phyloP scores from a whole-genome alignment of 306 rosid genomes.

The Acacia confusa region DNA sequence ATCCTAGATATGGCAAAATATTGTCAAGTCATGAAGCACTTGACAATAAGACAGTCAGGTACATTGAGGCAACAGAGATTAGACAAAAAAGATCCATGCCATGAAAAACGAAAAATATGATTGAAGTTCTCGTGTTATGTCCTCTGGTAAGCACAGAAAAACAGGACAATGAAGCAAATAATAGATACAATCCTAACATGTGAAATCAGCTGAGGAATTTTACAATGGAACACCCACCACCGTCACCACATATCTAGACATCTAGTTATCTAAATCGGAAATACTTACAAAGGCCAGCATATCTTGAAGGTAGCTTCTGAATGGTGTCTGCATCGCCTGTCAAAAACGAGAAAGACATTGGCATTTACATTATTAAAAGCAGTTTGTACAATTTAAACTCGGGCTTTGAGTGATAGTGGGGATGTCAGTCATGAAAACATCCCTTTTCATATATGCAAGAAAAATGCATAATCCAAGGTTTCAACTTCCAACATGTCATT shows the following conservation, averaged over 20 bases:
- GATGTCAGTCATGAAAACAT: neutral
- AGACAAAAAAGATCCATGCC: neutral
- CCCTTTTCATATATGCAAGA: neutral
- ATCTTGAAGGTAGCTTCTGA: slow-evolving; percentile 90
- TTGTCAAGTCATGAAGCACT: neutral
- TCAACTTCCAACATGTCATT: neutral
- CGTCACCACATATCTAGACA: neutral
- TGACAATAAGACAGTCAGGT: neutral
- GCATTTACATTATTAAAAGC: neutral
- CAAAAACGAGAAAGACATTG: slow-evolving; percentile 6
- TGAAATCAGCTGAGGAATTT: slow-evolving; percentile 2
- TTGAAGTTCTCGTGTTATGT: neutral
- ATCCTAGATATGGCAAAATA: neutral
- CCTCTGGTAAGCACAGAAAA: neutral
- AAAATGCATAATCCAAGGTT: neutral
- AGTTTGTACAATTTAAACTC: neutral
- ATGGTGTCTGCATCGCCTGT: slow-evolving; percentile 94
- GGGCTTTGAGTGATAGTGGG: neutral
- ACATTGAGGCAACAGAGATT: neutral
- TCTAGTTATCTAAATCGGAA: neutral
- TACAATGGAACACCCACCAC: slow-evolving; percentile 4
- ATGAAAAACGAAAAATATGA: neutral
- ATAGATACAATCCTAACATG: slow-evolving; percentile 4
- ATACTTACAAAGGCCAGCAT: slow-evolving; percentile 76
- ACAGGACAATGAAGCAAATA: neutral